Conservation (phyloP, 192 early-diverging fungal species). For the Linnemannia elongata region DNA sequence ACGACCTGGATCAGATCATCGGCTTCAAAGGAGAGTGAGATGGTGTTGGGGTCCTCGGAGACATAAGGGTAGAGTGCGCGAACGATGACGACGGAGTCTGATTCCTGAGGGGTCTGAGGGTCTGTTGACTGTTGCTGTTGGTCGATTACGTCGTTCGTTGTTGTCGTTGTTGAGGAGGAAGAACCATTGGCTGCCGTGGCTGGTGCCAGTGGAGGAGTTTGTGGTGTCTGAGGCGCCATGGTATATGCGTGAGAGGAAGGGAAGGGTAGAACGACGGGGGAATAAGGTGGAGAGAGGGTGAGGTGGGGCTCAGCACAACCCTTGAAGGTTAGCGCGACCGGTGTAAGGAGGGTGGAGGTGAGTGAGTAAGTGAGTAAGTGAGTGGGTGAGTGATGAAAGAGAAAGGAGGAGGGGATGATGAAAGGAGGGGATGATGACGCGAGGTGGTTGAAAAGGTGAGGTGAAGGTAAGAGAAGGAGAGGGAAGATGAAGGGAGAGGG, state of each 20-base stretch:
- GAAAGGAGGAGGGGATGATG: neutral
- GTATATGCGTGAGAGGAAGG: neutral
- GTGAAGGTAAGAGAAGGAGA: neutral
- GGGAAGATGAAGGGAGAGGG: neutral
- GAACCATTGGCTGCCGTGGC: neutral
- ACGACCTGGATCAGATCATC: conserved; percentile 94
- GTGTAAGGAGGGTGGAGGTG: neutral
- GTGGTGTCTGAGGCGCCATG: neutral
- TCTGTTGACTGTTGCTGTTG: conserved; percentile 13
- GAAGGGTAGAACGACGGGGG: neutral
- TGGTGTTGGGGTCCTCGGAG: conserved; percentile 71
- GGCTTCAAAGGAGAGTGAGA: conserved; percentile 83
- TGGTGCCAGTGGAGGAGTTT: neutral
- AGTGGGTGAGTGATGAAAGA: neutral
- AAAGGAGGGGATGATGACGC: neutral
- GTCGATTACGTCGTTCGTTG: neutral
- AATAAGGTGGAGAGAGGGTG: neutral
- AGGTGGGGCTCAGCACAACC: neutral
- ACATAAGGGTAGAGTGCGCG: conserved; percentile 88
- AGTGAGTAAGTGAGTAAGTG: neutral
- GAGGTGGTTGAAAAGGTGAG: neutral
- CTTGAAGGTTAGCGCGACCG: neutral
- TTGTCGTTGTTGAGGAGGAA: neutral
- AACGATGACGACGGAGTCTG: conserved; percentile 44
- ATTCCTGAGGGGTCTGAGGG: conserved; percentile 61